phyloP scores from a whole-genome alignment of 495 filamentous ascomycete species.

The Aspergillus olivimuriae region DNA sequence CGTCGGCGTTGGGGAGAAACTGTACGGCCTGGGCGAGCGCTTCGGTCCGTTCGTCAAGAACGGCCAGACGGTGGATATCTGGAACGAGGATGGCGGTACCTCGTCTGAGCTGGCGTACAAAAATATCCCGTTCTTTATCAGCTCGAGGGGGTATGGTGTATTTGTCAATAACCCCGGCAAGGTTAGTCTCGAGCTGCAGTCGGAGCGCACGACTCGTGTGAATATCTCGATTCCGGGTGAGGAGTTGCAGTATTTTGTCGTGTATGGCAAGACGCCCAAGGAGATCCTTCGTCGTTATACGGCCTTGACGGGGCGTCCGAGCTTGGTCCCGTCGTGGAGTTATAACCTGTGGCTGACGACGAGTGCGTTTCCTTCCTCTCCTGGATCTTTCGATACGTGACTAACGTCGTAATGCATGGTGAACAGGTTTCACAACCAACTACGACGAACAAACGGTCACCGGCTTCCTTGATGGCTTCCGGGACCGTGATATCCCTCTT shows the following conservation, averaged over 20 bases:
- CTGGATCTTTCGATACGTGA: neutral
- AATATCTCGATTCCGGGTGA: conserved; percentile 59
- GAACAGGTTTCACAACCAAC: conserved; percentile 54
- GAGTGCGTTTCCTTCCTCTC: conserved; percentile 19
- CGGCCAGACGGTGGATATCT: conserved; percentile 59
- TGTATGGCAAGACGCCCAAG: conserved; percentile 61
- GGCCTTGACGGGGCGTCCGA: conserved; percentile 53
- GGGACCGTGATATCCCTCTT: conserved; percentile 55
- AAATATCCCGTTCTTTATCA: conserved; percentile 67
- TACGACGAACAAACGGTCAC: conserved; percentile 64
- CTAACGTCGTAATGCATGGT: neutral
- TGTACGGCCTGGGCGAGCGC: conserved; percentile 65
- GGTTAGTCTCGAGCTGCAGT: conserved; percentile 60
- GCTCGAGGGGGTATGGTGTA: conserved; percentile 62
- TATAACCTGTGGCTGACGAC: conserved; percentile 69
- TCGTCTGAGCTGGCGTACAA: conserved; percentile 67
- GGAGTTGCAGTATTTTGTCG: conserved; percentile 53
- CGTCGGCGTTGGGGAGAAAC: conserved; percentile 57
- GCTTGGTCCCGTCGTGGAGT: conserved; percentile 59
- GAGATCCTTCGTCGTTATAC: conserved; percentile 60
- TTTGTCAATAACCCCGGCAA: conserved; percentile 58
- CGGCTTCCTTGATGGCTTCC: conserved; percentile 62
- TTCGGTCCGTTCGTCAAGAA: conserved; percentile 68
- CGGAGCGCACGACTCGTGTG: conserved; percentile 57
- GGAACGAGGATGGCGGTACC: conserved; percentile 70